Evolutionary conservation across 352 stramenopile species (phyloP).

Genomic region (Globisporangium paddicum): DNA sequence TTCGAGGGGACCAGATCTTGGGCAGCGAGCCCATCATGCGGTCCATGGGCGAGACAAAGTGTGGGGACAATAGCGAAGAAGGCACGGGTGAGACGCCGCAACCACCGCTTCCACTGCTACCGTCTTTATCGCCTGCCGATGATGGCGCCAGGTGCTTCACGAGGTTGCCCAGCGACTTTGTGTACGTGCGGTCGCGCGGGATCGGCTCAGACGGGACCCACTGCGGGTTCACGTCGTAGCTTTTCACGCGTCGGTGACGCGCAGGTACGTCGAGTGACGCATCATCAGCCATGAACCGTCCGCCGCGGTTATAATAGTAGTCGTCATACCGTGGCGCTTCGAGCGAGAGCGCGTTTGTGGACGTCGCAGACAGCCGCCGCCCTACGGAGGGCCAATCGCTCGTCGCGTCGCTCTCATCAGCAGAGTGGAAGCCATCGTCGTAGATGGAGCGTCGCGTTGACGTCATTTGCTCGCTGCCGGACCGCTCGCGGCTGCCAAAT

Average conservation of each 20-base stretch:
- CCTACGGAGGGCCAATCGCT: neutral
- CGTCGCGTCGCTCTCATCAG: neutral
- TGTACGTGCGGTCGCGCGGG: slow-evolving; percentile 61
- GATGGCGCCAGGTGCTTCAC: slow-evolving; percentile 75
- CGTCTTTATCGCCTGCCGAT: slow-evolving; percentile 26
- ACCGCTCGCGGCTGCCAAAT: neutral
- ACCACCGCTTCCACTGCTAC: neutral
- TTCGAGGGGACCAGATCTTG: slow-evolving; percentile 71
- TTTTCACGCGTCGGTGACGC: slow-evolving; percentile 45
- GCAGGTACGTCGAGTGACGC: neutral
- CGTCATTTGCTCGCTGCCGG: neutral
- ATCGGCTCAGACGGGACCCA: slow-evolving; percentile 22
- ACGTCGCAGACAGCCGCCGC: slow-evolving; percentile 12
- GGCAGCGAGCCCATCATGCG: slow-evolving; percentile 41
- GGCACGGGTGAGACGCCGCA: slow-evolving; percentile 4
- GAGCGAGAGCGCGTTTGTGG: slow-evolving; percentile 39
- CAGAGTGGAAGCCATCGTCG: neutral
- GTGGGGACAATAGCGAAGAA: slow-evolving; percentile 23
- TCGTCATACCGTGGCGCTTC: slow-evolving; percentile 34
- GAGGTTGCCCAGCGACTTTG: slow-evolving; percentile 72
- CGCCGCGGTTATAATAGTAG: slow-evolving; percentile 19
- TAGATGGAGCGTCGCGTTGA: neutral
- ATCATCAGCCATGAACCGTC: neutral
- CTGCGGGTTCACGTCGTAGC: slow-evolving; percentile 29
- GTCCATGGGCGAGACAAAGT: slow-evolving; percentile 34